phyloP scores from a whole-genome alignment of 176 grass and related monocot genomes.

The Eragrostis curvula region DNA sequence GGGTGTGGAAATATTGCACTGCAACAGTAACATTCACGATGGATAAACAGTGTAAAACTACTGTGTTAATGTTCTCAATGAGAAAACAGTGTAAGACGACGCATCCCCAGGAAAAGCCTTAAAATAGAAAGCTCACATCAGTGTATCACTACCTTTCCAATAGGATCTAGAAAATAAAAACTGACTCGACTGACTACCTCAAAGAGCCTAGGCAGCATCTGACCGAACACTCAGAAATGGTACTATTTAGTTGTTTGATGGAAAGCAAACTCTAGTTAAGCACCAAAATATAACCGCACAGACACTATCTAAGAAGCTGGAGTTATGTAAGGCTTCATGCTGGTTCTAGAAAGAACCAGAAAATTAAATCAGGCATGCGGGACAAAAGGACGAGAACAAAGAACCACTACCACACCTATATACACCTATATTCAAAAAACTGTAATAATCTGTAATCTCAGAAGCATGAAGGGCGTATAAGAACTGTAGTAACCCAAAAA shows the following conservation, averaged over 20 bases:
- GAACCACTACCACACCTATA: neutral
- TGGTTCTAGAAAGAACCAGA: constrained; percentile 6
- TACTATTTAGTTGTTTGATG: neutral
- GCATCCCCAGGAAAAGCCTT: neutral
- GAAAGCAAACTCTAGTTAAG: neutral
- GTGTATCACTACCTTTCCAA: constrained; percentile 8
- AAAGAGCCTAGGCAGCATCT: neutral
- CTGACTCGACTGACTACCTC: neutral
- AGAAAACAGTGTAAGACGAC: neutral
- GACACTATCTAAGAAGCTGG: neutral
- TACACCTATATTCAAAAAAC: neutral
- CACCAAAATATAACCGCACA: neutral
- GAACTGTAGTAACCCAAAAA: constrained; percentile 18
- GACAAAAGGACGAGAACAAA: constrained; percentile 5
- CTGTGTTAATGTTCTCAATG: neutral
- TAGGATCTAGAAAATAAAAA: neutral
- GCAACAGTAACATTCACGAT: neutral
- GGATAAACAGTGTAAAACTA: neutral
- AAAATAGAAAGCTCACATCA: neutral
- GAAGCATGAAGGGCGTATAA: constrained; percentile 23
- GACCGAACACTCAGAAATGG: neutral
- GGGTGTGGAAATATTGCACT: neutral
- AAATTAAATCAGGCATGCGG: neutral
- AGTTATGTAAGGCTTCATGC: neutral
- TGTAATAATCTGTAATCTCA: constrained; percentile 13